A percentile compares a stretch with the other conserved stretches of the same genome.
These are phyloP conservation scores for Piper betle DNA, from an alignment of 164 flowering plant genomes.

Conservation along the genomic window DNA sequence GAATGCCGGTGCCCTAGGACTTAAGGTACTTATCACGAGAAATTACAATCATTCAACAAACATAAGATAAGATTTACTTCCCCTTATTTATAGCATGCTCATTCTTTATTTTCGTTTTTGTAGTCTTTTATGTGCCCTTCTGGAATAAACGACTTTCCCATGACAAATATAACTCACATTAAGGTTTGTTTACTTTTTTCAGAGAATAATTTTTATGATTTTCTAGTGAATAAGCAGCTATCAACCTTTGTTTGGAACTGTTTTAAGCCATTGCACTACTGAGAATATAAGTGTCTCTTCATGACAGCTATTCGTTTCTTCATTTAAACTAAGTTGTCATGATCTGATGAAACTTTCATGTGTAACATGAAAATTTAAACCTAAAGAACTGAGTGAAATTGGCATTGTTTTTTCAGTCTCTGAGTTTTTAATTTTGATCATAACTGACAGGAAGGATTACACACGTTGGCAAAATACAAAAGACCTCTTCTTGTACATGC, in stretches of 20 bases:
- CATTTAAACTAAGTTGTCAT: too few species aligned
- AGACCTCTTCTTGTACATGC: slow-evolving; percentile 97
- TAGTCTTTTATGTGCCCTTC: slow-evolving; percentile 99
- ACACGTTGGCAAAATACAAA: slow-evolving; percentile 65
- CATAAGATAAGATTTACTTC: neutral
- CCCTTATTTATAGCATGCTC: neutral
- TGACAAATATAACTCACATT: slow-evolving; percentile 81
- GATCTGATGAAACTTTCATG: too few species aligned
- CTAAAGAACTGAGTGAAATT: too few species aligned
- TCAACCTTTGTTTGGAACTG: too few species aligned
- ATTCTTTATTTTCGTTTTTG: slow-evolving; percentile 10
- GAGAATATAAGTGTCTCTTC: too few species aligned
- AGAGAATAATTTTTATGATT: neutral
- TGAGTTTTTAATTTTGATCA: neutral
- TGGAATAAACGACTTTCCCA: slow-evolving; percentile 96
- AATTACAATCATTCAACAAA: neutral
- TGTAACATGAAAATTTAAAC: too few species aligned
- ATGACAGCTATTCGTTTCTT: too few species aligned
- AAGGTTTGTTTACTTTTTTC: slow-evolving; percentile 39
- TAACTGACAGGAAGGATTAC: slow-evolving; percentile 49
- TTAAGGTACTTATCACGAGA: slow-evolving; percentile 42
- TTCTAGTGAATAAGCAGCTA: neutral
- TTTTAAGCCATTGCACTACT: too few species aligned
- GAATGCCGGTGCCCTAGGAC: slow-evolving; percentile 83
- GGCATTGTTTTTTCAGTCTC: neutral